A percentile compares a stretch with the other conserved stretches of the same genome.
phyloP scores from a whole-genome alignment of 2,329 filamentous ascomycete species.

The Penicillium sp. region DNA sequence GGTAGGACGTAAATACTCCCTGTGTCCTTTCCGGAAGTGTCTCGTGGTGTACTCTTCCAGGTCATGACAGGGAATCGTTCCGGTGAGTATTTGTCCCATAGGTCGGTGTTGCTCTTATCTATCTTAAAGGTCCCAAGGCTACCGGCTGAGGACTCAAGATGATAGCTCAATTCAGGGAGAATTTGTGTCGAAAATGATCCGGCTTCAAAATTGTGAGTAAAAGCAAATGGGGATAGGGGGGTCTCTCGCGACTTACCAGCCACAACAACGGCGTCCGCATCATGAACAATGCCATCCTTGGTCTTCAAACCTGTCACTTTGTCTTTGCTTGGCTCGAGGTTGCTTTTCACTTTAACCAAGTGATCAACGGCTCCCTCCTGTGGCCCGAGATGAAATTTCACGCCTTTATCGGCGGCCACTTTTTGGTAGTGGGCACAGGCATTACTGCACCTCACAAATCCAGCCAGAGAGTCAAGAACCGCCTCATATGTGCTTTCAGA shows the following conservation, averaged over 20 bases:
- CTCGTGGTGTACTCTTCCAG: conserved; percentile 33
- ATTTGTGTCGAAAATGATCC: conserved; percentile 37
- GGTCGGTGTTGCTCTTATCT: conserved; percentile 16
- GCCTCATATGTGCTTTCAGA: conserved; percentile 12
- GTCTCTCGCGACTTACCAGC: conserved; percentile 23
- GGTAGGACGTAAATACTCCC: conserved; percentile 34
- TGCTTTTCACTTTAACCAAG: conserved; percentile 21
- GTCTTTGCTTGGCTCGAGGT: neutral
- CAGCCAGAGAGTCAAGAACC: conserved; percentile 16
- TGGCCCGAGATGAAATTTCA: conserved; percentile 29
- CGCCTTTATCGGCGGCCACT: conserved; percentile 25
- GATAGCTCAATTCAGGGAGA: conserved; percentile 29
- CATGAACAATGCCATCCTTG: conserved; percentile 20
- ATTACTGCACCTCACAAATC: conserved; percentile 18
- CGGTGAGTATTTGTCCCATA: conserved; percentile 38
- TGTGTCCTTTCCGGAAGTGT: conserved; percentile 29
- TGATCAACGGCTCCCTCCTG: conserved; percentile 25
- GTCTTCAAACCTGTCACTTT: conserved; percentile 24
- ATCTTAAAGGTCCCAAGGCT: conserved; percentile 33
- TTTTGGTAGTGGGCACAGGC: conserved; percentile 18
- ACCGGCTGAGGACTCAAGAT: conserved; percentile 33
- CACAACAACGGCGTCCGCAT: conserved; percentile 24
- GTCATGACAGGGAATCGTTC: conserved; percentile 35
- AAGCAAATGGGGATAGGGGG: neutral
- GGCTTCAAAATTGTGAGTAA: conserved; percentile 20